phyloP scores from a whole-genome alignment of 2,329 filamentous ascomycete genomes.

The Neoascochyta sp. region DNA sequence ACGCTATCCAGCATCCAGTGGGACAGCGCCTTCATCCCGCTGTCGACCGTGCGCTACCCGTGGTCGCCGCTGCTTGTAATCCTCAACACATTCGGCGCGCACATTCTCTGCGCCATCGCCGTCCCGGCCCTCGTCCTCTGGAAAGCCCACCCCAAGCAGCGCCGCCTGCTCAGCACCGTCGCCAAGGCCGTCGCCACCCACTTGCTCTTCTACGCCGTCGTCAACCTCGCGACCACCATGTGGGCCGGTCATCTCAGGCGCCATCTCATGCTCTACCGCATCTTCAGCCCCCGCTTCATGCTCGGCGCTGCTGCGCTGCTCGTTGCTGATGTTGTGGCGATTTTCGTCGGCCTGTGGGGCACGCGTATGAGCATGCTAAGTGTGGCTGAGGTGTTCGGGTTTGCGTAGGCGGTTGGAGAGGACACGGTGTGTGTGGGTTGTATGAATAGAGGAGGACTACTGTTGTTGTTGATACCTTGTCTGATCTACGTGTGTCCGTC shows the following conservation, averaged over 20 bases:
- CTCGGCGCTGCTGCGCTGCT: conserved; percentile 68
- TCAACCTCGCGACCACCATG: conserved; percentile 80
- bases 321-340: conserved; percentile 70
- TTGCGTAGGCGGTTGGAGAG: conserved; percentile 17
- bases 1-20: conserved; percentile 85
- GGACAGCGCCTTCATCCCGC: conserved; percentile 90
- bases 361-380: conserved; percentile 73
- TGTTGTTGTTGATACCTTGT: background rate
- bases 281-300: conserved; percentile 91
- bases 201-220: conserved; percentile 74
- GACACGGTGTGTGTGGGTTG: no score
- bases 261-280: conserved; percentile 93
- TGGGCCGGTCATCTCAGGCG: conserved; percentile 85
- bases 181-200: conserved; percentile 71
- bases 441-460: no score
- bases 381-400: conserved; percentile 82
- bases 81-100: conserved; percentile 84
- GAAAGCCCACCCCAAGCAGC: conserved; percentile 77
- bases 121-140: conserved; percentile 81
- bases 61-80: conserved; percentile 79
- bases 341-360: conserved; percentile 68
- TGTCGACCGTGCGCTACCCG: conserved; percentile 79
- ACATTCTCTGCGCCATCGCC: conserved; percentile 75
- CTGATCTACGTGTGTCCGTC: no score
- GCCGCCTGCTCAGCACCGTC: conserved; percentile 61